Conservation (phyloP, 208 protist genomes). For the Leishmania aethiopica region DNA sequence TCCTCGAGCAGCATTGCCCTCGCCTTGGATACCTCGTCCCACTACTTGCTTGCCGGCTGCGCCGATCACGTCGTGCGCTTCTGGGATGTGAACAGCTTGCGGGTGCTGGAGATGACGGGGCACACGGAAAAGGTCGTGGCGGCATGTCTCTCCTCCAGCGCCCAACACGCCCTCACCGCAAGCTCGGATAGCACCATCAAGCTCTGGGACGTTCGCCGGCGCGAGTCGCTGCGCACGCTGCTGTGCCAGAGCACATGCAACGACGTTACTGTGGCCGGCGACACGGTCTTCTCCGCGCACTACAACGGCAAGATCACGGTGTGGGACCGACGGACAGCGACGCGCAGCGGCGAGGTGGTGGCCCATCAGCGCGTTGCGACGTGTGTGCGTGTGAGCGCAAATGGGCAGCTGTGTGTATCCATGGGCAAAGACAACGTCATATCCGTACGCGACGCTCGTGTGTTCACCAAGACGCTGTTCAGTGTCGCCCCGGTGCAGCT, state of each 20-base stretch:
- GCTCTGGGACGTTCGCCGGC: constrained; percentile 65
- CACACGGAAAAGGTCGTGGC: constrained; percentile 73
- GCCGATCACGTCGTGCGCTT: constrained; percentile 68
- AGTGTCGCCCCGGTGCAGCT: constrained; percentile 38
- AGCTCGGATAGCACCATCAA: constrained; percentile 75
- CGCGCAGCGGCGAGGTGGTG: constrained; percentile 28
- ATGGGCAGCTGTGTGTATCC: constrained; percentile 54
- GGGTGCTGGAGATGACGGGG: constrained; percentile 60
- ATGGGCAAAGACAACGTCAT: constrained; percentile 62
- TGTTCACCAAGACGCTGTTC: constrained; percentile 41
- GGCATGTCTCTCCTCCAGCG: constrained; percentile 58
- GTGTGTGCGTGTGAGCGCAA: constrained; percentile 53
- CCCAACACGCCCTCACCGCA: constrained; percentile 63
- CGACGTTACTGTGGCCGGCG: constrained; percentile 55
- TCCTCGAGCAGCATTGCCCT: constrained; percentile 52
- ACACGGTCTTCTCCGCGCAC: constrained; percentile 65
- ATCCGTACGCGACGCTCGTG: constrained; percentile 64
- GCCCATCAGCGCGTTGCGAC: constrained; percentile 58
- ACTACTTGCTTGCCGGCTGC: constrained; percentile 68
- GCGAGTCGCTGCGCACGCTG: constrained; percentile 47
- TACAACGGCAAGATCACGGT: constrained; percentile 69
- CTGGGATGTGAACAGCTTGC: constrained; percentile 61
- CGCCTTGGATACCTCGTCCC: constrained; percentile 45
- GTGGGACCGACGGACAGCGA: constrained; percentile 60
- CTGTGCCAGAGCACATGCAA: constrained; percentile 67